A percentile compares a stretch with the other conserved stretches of the same genome.
phyloP scores from a whole-genome alignment of 371 early-diverging fungal species.

The Syncephalis fuscata region DNA sequence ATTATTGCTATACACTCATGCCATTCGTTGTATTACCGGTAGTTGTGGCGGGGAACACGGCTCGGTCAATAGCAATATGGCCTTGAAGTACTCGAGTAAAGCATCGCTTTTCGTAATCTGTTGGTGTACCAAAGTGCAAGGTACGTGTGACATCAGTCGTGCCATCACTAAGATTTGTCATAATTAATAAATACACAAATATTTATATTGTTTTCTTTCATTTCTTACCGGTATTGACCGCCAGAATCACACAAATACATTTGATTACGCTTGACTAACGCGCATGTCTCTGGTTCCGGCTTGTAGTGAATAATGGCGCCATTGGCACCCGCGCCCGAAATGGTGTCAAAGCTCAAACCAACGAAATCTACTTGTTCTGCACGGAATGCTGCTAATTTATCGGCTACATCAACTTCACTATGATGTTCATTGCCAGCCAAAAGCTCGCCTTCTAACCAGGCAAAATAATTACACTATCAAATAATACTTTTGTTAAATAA shows the following conservation, averaged over 20 bases:
- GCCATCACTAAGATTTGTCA: slow-evolving; percentile 43
- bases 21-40: slow-evolving; percentile 19
- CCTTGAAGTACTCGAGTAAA: slow-evolving; percentile 98
- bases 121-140: slow-evolving; percentile 79
- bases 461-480: slow-evolving; percentile 61
- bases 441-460: slow-evolving; percentile 86
- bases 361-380: slow-evolving; percentile 54
- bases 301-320: slow-evolving; percentile 98
- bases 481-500: background rate
- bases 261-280: slow-evolving; percentile 39
- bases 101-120: slow-evolving; percentile 71
- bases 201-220: slow-evolving; percentile 1
- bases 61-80: slow-evolving; percentile 81
- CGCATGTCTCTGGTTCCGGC: slow-evolving; percentile 60
- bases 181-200: background rate
- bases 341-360: slow-evolving; percentile 94
- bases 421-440: slow-evolving; percentile 26
- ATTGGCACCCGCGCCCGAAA: slow-evolving; percentile 89
- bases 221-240: slow-evolving; percentile 70
- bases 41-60: slow-evolving; percentile 78
- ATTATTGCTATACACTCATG: background rate
- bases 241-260: slow-evolving; percentile 97
- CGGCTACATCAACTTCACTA: slow-evolving; percentile 67
- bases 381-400: slow-evolving; percentile 44
- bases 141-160: slow-evolving; percentile 99